Evolutionary conservation across 148 eudicot genomes (phyloP), one percentile per base, ranked within the genome.

Genomic region (Heliosperma pusillum): DNA sequence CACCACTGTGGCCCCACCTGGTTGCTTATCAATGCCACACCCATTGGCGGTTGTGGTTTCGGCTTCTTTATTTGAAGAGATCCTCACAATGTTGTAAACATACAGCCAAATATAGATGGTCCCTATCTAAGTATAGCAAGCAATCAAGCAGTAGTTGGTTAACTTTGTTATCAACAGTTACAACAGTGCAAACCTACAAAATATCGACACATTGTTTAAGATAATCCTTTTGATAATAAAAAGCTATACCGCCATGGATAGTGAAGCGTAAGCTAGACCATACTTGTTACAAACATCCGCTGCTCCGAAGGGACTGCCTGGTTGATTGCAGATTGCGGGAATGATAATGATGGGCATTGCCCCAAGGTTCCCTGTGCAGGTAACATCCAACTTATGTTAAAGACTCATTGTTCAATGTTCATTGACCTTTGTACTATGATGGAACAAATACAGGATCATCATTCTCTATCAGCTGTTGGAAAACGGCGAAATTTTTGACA

Each of bases 61-160:
- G 4, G 12, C 45, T 6, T 66, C 11, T 56, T 74, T 70, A 42
- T 25, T 73, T n/a, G 84, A 69, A 20, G 85, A 76, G 30, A 89
- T 69, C 55, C 93, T 84, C 21, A 91, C 82, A 33, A 93, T 88
- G 77, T 93, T 93, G 78, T 91, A 93, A 17, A 88, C 92, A 27
- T 87, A 93, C 2, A 89, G 66, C 98, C 98, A 93, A 57, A 91
- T 56, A 82, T 74, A 93, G 56, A 93, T 76, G 19, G 93, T 85
- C 59, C 94, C 93, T 21, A 87, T 71, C 98, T 93, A 87, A 62
- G 75, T 7, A 26, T 25, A 0, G 40, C 15, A 26, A 26, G 56
- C 33, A 45, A 69, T 7, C 45, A 42, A 42, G 55, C 19, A 50
- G 42, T 26, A 52, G 60, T 26, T 26, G 26, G 21, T 50, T 70